Base-by-base conservation (phyloP, 2,329 filamentous ascomycete genomes). In the Rhytidhysteron rufulum region DNA sequence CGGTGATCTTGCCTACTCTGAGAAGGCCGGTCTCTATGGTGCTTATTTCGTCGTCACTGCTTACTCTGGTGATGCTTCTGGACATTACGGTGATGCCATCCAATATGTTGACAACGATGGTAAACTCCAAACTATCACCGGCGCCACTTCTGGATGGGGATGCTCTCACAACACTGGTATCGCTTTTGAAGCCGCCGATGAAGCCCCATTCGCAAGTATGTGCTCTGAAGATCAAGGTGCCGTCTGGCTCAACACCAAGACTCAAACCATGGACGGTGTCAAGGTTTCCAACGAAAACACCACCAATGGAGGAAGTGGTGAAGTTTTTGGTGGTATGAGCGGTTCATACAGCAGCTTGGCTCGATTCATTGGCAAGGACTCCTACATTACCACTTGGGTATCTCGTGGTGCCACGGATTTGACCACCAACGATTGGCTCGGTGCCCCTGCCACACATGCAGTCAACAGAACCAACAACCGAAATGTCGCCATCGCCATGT, bases 111-210 rank as follows among this genome's bases (percentile, higher is more conserved):
- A 63, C 25, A 58, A 69, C 10, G 51, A 66, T 15, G 79, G 79
- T 10, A 70, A 65, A 6, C 58, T 81, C 3, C 62, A 75, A 48
- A 66, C 60, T 9, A 79, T 80, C 43, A 35, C 57, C 2, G 77
- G 76, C 1, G 76, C 78, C 3, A 72, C 72, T 31, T 78, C 72
- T 41, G 67, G 69, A 11, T 82, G 78, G 71, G 79, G 79, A 15
- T 83, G 79, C 67, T 78, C 73, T 5, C 78, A 82, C 69, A 83
- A 83, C 63, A 82, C 78, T 1, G 79, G 79, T 41, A 82, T 83
- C 40, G 78, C 77, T 5, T 74, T 83, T 39, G 79, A 81, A 55
- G 77, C 73, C 15, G 77, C 79, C 16, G 77, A 80, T 36, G 72
- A 68, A 11, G 66, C 73, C 15, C 79, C 79, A 4, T 82, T 78